Evolutionary conservation across 148 eudicot genomes (phyloP), one percentile per base, ranked within the genome.

Genomic region (Gaultheria prostrata): DNA sequence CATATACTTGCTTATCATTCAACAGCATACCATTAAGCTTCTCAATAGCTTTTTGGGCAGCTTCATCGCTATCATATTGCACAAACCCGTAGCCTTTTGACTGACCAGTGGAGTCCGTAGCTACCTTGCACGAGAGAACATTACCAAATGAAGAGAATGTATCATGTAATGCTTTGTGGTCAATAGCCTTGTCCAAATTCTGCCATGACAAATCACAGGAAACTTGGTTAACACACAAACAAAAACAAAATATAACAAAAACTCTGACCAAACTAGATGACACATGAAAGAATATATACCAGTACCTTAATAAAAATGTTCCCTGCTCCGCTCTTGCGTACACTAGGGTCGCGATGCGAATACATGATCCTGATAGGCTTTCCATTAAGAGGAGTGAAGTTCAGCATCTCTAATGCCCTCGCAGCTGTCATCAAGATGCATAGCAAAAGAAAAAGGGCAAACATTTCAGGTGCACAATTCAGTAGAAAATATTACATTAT

Each of bases 31-130:
- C 96, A 85, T 93, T 93, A 33, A 97, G 89, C 89, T 91, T 87
- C 85, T 94, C 95, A 56, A 94, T 97, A 78, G 99, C 97, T 26
- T 83, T 88, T 83, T 92, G 92, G 20, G 98, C 99, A 73, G 95
- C 87, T 71, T 97, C 97, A 51, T 93, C 97, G 21, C 49, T 89
- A 8, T 95, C 95, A 89, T 91, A 97, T 86, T 97, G 97, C 82
- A 97, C 99, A 91, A 93, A 97, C 18, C 99, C 99, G 69, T 94
- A 93, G 30, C 99, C 98, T 83, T 91, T 90, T 9, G 99, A 97
- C 88, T 93, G 97, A 46, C 99, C 99, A 84, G 88, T 86, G 48
- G 89, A 59, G 87, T 94, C 94, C 0, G 93, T 93, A 24, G 98
- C 97, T 59, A 95, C 90, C 90, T 95, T 95, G 92, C 98, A 94